Base-by-base conservation (phyloP, 169 alveolate genomes). In the Cryptosporidium tyzzeri region DNA sequence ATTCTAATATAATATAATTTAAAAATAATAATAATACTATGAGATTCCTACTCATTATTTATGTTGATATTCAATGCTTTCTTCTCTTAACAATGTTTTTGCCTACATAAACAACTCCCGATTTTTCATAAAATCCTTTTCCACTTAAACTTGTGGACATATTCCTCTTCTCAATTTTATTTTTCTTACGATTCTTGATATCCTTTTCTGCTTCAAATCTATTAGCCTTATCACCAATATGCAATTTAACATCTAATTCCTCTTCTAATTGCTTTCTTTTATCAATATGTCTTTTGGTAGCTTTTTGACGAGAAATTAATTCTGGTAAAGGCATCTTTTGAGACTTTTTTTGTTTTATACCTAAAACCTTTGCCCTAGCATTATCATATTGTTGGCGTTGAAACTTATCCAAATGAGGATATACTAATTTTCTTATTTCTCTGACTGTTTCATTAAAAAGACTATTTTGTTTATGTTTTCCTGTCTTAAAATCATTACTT, bases 291-390 rank as follows among this genome's bases (percentile, higher is more conserved):
- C 75, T 80, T 33, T 80, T 80, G 6, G 89, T 80, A 6, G 89
- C 89, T 44, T 80, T 80, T 48, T 80, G 73, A 8, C 89, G 59
- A 39, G 89, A 59, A 39, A 80, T 23, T 18, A 80, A 29, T 23
- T 80, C 89, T 39, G 89, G 89, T n/a, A 80, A 39, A 4, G 89
- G 89, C 89, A 80, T 80, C 29, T 80, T 80, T n/a, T 80, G 89
- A 33, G 89, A 80, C 23, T 80, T 80, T 23, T 50, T 37, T 16
- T 59, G 73, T 41, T 65, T 80, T 31, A 80, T 62, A 23, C 89
- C 89, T 12, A 80, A 50, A 59, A 65, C 89, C 14, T 80, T 80
- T 14, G 89, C 89, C 31, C 75, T 35, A 7, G 65, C 48, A 80
- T 62, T 70, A 21, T 80, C 89, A 65, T 61, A 80, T 33, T 80